phyloP scores from a whole-genome alignment of 129 eudicot genomes.

The Arctium minus region DNA sequence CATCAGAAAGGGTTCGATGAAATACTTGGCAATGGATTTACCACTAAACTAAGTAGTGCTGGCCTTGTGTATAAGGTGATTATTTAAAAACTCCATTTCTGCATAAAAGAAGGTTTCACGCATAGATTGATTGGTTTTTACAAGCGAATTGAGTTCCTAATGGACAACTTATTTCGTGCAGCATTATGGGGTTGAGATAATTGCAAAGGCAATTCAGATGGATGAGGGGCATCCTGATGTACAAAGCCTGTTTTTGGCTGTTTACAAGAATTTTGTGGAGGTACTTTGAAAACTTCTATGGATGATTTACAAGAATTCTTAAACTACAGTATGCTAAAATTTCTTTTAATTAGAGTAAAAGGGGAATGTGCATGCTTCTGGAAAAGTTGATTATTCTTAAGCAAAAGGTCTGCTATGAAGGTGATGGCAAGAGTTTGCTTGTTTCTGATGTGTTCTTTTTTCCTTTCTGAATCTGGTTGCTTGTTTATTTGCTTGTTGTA shows the following conservation, averaged over 20 bases:
- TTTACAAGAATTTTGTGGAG: slow-evolving; percentile 74
- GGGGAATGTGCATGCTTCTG: neutral
- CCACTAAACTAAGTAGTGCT: slow-evolving; percentile 92
- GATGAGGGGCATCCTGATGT: slow-evolving; percentile 65
- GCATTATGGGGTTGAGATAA: slow-evolving; percentile 82
- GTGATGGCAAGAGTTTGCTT: neutral
- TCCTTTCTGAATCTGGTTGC: neutral
- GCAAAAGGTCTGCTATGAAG: neutral
- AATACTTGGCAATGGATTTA: slow-evolving; percentile 77
- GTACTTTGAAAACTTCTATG: slow-evolving; percentile 21
- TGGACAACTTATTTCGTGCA: slow-evolving; percentile 13
- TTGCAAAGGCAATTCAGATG: slow-evolving; percentile 58
- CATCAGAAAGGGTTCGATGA: slow-evolving; percentile 89
- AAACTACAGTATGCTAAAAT: neutral
- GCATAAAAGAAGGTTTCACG: neutral
- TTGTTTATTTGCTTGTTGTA: neutral
- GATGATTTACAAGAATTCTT: neutral
- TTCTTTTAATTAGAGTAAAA: slow-evolving; percentile 25
- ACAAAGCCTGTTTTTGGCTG: slow-evolving; percentile 47
- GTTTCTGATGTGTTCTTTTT: neutral
- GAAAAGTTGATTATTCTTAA: neutral
- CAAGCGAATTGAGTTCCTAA: neutral
- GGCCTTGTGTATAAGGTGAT: slow-evolving; percentile 94
- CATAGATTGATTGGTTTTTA: slow-evolving; percentile 1
- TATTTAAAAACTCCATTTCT: neutral